Percentiles rank a stretch among this genome's conserved stretches.
phyloP scores from a whole-genome alignment of 176 grass and related monocot genomes.

The Phoenix dactylifera region DNA sequence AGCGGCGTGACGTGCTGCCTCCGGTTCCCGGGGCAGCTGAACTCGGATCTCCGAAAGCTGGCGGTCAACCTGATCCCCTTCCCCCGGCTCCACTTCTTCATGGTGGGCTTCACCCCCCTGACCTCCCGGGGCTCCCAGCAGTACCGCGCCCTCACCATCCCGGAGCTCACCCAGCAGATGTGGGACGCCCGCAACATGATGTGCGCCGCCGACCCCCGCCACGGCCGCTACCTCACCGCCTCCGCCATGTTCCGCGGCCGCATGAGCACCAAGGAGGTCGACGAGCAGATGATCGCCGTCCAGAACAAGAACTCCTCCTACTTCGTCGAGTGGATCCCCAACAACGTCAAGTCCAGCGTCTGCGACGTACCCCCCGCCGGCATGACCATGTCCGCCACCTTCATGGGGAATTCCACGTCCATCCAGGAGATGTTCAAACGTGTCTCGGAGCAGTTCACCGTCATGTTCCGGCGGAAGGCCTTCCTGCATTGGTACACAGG shows the following conservation, averaged over 20 bases:
- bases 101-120: constrained; percentile 75
- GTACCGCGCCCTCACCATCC: constrained; percentile 72
- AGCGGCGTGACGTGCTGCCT: constrained; percentile 83
- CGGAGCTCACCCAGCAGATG: constrained; percentile 85
- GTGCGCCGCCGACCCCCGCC: constrained; percentile 66
- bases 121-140: constrained; percentile 74
- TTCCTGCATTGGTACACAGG: constrained; percentile 28
- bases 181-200: constrained; percentile 88
- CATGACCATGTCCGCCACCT: constrained; percentile 14
- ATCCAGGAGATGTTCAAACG: constrained; percentile 20
- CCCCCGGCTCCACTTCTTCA: constrained; percentile 87
- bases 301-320: constrained; percentile 35
- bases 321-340: constrained; percentile 32
- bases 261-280: constrained; percentile 28
- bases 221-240: constrained; percentile 44
- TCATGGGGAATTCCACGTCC: constrained; percentile 19
- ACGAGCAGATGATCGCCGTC: constrained; percentile 29
- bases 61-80: constrained; percentile 85
- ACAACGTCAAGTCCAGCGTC: constrained; percentile 33
- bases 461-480: constrained; percentile 25
- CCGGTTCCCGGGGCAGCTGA: constrained; percentile 80
- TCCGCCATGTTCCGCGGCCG: constrained; percentile 30
- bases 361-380: constrained; percentile 18
- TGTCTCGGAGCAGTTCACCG: constrained; percentile 26
- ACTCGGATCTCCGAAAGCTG: constrained; percentile 73